These are phyloP conservation scores for Erodium chrysanthum DNA, from an alignment of 441 rosid genomes.

Conservation along the genomic window DNA sequence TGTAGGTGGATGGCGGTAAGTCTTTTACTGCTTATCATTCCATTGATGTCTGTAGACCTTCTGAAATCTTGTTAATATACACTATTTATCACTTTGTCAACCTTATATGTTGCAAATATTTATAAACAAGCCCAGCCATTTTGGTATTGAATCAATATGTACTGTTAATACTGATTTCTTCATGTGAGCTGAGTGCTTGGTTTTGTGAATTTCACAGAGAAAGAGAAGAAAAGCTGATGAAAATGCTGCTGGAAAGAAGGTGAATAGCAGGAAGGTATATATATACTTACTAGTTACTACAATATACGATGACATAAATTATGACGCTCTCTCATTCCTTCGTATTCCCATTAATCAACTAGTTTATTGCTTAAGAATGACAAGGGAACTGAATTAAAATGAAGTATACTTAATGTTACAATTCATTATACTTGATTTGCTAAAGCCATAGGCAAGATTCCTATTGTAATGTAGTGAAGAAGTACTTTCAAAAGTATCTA, in stretches of 20 bases:
- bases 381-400: constrained; percentile 30
- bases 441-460: too few relatives aligned
- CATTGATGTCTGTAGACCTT: neutral
- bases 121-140: neutral
- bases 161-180: neutral
- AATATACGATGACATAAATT: too few relatives aligned
- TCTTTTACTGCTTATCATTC: constrained; percentile 8
- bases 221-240: constrained; percentile 87
- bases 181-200: neutral
- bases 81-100: neutral
- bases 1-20: constrained; percentile 92
- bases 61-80: neutral
- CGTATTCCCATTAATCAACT: constrained; percentile 6
- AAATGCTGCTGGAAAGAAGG: constrained; percentile 44
- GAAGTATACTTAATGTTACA: constrained; percentile 28
- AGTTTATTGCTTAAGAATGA: constrained; percentile 12
- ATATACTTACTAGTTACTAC: neutral
- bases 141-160: neutral
- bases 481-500: too few relatives aligned
- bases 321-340: too few relatives aligned
- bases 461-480: too few relatives aligned
- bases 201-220: constrained; percentile 45
- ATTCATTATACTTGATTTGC: too few relatives aligned
- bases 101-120: too few relatives aligned
- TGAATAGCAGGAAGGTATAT: constrained; percentile 56